Evolutionary conservation across 2,329 filamentous ascomycete species (phyloP), one percentile per base, ranked within the genome.

Genomic region (Talaromyces sp.): DNA sequence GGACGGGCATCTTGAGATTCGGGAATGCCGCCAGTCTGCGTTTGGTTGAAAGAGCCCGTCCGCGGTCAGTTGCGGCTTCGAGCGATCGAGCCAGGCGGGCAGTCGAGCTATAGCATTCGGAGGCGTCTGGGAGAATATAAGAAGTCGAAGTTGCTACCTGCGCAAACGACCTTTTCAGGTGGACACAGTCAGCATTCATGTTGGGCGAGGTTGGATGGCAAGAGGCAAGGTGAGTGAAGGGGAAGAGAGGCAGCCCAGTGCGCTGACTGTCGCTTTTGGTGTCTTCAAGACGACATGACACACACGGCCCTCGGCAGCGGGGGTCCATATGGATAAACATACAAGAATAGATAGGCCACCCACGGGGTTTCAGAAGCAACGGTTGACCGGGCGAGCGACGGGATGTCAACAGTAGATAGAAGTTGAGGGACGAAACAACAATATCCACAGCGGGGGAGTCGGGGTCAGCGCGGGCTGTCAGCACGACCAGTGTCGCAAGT

Each of bases 111-210:
- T 69, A 65, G 67, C 70, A 72, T 73, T 68, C 69, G 68, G 66
- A 65, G 58, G 59, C 58, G 32, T 67, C 64, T 65, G 67, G 57
- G 67, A 61, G 68, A 63, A 68, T 64, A 62, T 67, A 65, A 66
- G 49, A 65, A 66, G 49, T 62, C 55, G 70, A 62, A 67, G 66
- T 75, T 77, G 73, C 73, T 75, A 70, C 74, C 75, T 71, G 75
- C 72, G 74, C 74, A 75, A 76, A 75, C 69, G 71, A 68, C 66
- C 70, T 75, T 71, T 72, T 72, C 52, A 67, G 69, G 61, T 66
- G 66, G 61, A 65, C 57, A 33, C 56, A 57, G 64, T 64, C 68
- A 73, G 71, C 67, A 62, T 72, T 66, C 67, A 69, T 70, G 11
- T 25, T 47, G 44, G 44, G 44, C 19, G 22, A 47, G n/a, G n/a